These are phyloP conservation scores for Leccinellum rugosiceps DNA, from an alignment of 768 basidiomycete genomes.

Conservation along the genomic window DNA sequence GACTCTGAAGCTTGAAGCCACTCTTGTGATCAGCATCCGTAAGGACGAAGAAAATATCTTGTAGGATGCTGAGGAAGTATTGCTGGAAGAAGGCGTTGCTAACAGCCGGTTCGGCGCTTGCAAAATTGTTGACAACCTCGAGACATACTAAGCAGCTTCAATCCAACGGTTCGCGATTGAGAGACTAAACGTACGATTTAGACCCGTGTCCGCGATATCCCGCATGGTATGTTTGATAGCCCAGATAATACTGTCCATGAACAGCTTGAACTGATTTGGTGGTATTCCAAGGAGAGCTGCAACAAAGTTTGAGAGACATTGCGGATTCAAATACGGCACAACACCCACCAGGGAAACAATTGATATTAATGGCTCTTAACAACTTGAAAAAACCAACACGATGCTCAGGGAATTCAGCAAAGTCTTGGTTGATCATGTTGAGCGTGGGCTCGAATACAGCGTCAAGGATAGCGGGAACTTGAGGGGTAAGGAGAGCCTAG, in stretches of 20 bases:
- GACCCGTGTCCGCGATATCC: conserved; percentile 90
- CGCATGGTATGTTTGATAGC: conserved; percentile 99
- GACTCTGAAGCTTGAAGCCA: conserved; percentile 93
- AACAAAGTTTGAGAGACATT: background rate
- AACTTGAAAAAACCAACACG: conserved; percentile 97
- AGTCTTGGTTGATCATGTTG: conserved; percentile 99
- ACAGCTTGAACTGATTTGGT: conserved; percentile 92
- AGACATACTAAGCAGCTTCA: conserved; percentile 62
- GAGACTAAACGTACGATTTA: conserved; percentile 52
- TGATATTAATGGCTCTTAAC: conserved; percentile 84
- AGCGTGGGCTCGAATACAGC: conserved; percentile 97
- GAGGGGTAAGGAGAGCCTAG: conserved; percentile 82
- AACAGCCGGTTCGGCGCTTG: conserved; percentile 70
- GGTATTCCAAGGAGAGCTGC: conserved; percentile 78
- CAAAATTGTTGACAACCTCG: conserved; percentile 95
- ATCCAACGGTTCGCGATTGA: background rate
- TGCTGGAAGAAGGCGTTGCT: conserved; percentile 94
- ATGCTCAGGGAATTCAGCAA: conserved; percentile 97
- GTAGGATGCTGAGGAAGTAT: conserved; percentile 89
- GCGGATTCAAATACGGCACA: background rate
- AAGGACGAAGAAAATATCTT: conserved; percentile 95
- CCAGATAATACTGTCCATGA: conserved; percentile 99
- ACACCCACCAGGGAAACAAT: conserved; percentile 91
- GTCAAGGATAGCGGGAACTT: conserved; percentile 92
- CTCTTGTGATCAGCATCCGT: conserved; percentile 99